phyloP scores from a whole-genome alignment of 2,329 filamentous ascomycete species.

The Cercospora janseana region DNA sequence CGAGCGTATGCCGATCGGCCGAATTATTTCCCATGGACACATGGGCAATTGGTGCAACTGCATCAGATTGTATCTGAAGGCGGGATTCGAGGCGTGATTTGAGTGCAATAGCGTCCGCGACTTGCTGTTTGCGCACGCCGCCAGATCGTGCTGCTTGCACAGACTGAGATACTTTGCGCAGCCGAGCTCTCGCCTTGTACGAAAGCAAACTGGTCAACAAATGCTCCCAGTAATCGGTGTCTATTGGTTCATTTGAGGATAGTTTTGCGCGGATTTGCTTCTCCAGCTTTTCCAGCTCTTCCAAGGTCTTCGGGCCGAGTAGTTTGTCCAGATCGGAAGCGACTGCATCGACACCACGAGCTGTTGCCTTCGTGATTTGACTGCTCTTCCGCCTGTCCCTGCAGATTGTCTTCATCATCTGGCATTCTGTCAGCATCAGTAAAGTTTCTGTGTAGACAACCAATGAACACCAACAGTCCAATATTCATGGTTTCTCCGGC shows the following conservation, averaged over 20 bases:
- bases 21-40: background rate
- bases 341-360: conserved; percentile 78
- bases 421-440: conserved; percentile 26
- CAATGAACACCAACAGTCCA: conserved; percentile 62
- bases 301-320: conserved; percentile 77
- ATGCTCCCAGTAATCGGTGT: conserved; percentile 97
- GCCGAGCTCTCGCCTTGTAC: conserved; percentile 86
- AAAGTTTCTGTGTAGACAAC: conserved; percentile 14
- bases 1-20: conserved; percentile 42
- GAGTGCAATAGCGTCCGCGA: conserved; percentile 61
- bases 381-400: conserved; percentile 67
- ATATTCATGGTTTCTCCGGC: conserved; percentile 75
- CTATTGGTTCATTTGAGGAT: conserved; percentile 83
- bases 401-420: conserved; percentile 81
- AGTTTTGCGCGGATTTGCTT: conserved; percentile 83
- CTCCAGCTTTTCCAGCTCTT: conserved; percentile 84
- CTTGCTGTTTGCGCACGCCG: conserved; percentile 64
- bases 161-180: conserved; percentile 73
- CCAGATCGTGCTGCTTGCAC: conserved; percentile 70
- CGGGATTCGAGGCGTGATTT: conserved; percentile 51
- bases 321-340: conserved; percentile 85
- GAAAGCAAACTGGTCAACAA: conserved; percentile 78
- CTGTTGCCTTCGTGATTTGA: conserved; percentile 57
- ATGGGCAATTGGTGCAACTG: background rate
- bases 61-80: conserved; percentile 29